Evolutionary conservation across 768 basidiomycete genomes (phyloP), one percentile per base, ranked within the genome.

Genomic region (Lactifluus pinguis): DNA sequence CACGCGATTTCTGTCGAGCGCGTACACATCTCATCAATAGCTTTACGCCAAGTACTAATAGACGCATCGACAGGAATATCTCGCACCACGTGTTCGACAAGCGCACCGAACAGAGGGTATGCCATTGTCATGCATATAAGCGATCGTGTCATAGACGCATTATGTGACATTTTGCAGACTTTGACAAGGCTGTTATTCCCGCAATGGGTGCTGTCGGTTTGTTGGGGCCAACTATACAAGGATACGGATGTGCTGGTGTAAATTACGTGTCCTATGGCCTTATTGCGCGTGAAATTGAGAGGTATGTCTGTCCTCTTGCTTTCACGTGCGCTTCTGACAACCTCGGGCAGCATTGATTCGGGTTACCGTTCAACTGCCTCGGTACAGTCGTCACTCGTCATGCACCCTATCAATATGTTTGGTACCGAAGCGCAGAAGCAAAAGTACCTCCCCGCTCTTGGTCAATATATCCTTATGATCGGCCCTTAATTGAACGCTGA

Each of bases 361-460:
- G 95, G 95, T 0, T 98, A 97, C 69, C 89, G 95, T 29, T 95
- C 92, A 5, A 95, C 86, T 4, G 85, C 93, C 64, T 97, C 94
- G 17, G 95, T 98, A 3, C 95, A 98, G 72, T 92, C 90, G 0
- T 95, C 92, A 19, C 82, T 99, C 30, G 92, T 95, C 13, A 99
- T 99, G 95, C 92, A 95, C 69, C 94, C 87, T 9, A 90, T 92
- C 66, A 75, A 89, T 69, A 85, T 89, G 68, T 98, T 94, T 71
- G 95, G 95, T 2, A 83, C 86, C 0, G 86, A 93, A 36, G 84
- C 82, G 36, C 93, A 98, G 74, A 95, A 94, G 75, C 87, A 92
- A 68, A 88, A 86, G 67, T 99, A 87, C 69, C 80, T 99, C 4
- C 95, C 94, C 51, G 76, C 82, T 19, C 78, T 98, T 47, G 93